Evolutionary conservation across 1,284 basidiomycete species (phyloP), one percentile per base, ranked within the genome.

Genomic region (Neolentinus lepideus): DNA sequence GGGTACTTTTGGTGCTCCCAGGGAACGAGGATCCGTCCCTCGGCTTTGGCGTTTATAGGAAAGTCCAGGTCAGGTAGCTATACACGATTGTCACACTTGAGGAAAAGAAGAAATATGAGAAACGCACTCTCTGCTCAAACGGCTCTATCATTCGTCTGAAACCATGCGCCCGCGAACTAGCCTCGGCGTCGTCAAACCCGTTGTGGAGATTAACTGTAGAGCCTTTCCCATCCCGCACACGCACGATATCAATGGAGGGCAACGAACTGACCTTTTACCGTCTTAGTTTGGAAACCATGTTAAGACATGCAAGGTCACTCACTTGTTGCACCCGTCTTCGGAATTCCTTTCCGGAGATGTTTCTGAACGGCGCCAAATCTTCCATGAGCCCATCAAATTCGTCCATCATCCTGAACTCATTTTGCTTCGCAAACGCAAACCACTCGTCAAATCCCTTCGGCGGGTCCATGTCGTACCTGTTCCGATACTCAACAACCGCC

Each of bases 61-160:
- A 97, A 87, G 63, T 94, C 88, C 83, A 97, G 86, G 72, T 96
- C 83, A 10, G 93, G 93, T 2, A 97, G 78, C 81, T 93, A 66
- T 46, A 62, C 59, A 25, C 62, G 57, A 43, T 63, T 29, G 61
- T 48, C 24, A 63, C 47, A 48, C 45, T 31, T 27, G 33, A 29
- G 22, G 53, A 52, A 54, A 4, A 53, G 53, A 25, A 54, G 16
- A 16, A n/a, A 52, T 22, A 45, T 33, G 4, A 51, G 51, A 48
- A 27, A 71, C 73, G 58, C 56, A 90, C 88, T 68, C 77, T 78
- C 59, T 80, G 65, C 59, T 81, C 79, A 67, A 94, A 94, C 62
- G 81, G 82, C 54, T 80, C 75, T 22, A 94, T 70, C 81, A 94
- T 91, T 52, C 73, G 71, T 54, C 80, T 74, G 69, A 94, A 91